Base-by-base conservation (phyloP, 441 rosid species). In the Geranium incanum region DNA sequence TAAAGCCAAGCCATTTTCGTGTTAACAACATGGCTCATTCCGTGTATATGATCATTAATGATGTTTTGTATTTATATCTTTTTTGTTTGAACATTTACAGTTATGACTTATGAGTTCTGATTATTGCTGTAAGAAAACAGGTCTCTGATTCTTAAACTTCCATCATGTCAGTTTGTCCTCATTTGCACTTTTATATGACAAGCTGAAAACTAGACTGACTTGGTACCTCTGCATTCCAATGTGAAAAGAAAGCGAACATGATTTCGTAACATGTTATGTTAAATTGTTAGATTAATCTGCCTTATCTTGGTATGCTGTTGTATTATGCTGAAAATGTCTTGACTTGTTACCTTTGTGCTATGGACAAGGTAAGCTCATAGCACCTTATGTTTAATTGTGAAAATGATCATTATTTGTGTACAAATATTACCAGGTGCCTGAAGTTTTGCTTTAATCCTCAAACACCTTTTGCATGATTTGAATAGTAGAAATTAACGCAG, bases 391-490 rank as follows among this genome's bases (percentile, higher is more conserved):
- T 48, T 48, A 1, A 48, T 48, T 12, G n/a, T 48, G 15, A 48
- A n/a, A 48, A 13, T 48, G 57, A 48, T 3, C 15, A 48, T 48
- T 11, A 48, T 11, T 12, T 48, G 15, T 15, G 12, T 48, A 48
- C 16, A 12, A 48, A 3, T n/a, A 48, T 48, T 48, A 48, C 11
- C 57, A 48, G 57, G 57, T 48, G 15, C 15, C 57, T 9, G 4
- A 48, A 48, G 57, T 12, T 55, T 55, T 55, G 62, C 62, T 52
- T n/a, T 52, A 48, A 52, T 15, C 60, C 60, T 55, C 62, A 15
- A 13, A 55, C 4, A 13, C 62, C 16, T 55, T 15, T 55, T 55
- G 6, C 18, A 3, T 15, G 19, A 55, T 13, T 13, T 55, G 16
- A 55, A 55, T 55, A 39, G 43, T 39, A 39, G 43, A 39, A 39